These are phyloP conservation scores for Sporodiniella umbellata DNA, from an alignment of 371 early-diverging fungal species.

Conservation along the genomic window DNA sequence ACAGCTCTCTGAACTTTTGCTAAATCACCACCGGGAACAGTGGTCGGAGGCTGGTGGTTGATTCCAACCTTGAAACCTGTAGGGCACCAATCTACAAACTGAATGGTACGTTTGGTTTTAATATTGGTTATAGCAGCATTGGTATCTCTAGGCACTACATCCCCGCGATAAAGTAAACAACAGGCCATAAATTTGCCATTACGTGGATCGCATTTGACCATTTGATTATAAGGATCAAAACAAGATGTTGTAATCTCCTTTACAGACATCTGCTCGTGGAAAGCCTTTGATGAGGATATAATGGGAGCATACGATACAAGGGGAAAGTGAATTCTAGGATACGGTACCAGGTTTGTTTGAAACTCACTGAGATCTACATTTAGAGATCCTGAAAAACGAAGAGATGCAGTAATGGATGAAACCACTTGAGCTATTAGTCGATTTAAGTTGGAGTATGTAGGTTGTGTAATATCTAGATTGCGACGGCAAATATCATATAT, in stretches of 20 bases:
- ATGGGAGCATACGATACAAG: slow-evolving; percentile 95
- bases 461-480: slow-evolving; percentile 96
- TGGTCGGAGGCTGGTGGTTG: slow-evolving; percentile 84
- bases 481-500: slow-evolving; percentile 98
- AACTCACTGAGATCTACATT: slow-evolving; percentile 97
- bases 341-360: slow-evolving; percentile 96
- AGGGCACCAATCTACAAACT: slow-evolving; percentile 98
- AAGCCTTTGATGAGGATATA: slow-evolving; percentile 85
- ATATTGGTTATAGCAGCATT: slow-evolving; percentile 85
- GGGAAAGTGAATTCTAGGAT: slow-evolving; percentile 95
- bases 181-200: slow-evolving; percentile 96
- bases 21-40: slow-evolving; percentile 84
- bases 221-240: slow-evolving; percentile 93
- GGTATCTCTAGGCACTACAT: slow-evolving; percentile 83
- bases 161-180: slow-evolving; percentile 92
- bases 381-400: slow-evolving; percentile 95
- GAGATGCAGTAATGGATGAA: slow-evolving; percentile 98
- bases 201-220: slow-evolving; percentile 95
- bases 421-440: slow-evolving; percentile 99
- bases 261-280: slow-evolving; percentile 88
- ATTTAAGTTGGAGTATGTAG: slow-evolving; percentile 96
- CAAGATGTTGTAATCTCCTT: slow-evolving; percentile 89
- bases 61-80: slow-evolving; percentile 98
- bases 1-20: slow-evolving; percentile 90
- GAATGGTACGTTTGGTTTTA: slow-evolving; percentile 87